Evolutionary conservation across 345 rosid genomes (phyloP), one percentile per base, ranked within the genome.

Genomic region (Gynandropsis gynandra): DNA sequence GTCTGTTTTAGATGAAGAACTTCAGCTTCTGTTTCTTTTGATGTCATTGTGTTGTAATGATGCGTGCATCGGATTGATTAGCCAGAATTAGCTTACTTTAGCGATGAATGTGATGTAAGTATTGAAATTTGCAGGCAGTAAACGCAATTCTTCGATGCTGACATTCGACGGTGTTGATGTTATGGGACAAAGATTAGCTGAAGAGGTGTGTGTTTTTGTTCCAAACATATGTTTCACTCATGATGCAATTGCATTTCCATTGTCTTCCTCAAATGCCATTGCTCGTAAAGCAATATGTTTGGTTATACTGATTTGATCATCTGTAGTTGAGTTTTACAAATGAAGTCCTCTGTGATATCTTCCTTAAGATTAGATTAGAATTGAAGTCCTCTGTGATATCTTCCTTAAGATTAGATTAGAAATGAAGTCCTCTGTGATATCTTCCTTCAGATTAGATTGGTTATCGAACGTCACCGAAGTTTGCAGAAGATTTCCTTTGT

Each of bases 141-240:
- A 72, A 50, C 56, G 66, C 42, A 89, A 86, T 65, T 74, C 71
- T 56, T 46, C 74, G 4, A 72, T 45, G 47, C 67, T 54, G 65
- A 89, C 97, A 40, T 77, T 86, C 69, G 80, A 72, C 69, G 97
- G 97, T 21, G 90, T 89, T 52, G 94, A 86, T 74, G 76, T 76
- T 56, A 86, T 83, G 95, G 97, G 97, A 52, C 72, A 72, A 10
- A 80, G 95, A 65, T 68, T 89, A 72, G 95, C 97, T 10, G 71
- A 80, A 59, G 96, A 89, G 87, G 97, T 81, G 37, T 13, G 56
- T 64, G 37, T 72, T 43, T 14, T 27, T 55, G 12, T 54, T 39
- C 38, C 36, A 9, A 17, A 14, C 4, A 52, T 11, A 44, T 13
- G 2, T 10, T 47, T n/a, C 47, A 19, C 40, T 19, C 20, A 33